Base-by-base conservation (phyloP, 495 filamentous ascomycete genomes). In the Penicillium malachiteum region DNA sequence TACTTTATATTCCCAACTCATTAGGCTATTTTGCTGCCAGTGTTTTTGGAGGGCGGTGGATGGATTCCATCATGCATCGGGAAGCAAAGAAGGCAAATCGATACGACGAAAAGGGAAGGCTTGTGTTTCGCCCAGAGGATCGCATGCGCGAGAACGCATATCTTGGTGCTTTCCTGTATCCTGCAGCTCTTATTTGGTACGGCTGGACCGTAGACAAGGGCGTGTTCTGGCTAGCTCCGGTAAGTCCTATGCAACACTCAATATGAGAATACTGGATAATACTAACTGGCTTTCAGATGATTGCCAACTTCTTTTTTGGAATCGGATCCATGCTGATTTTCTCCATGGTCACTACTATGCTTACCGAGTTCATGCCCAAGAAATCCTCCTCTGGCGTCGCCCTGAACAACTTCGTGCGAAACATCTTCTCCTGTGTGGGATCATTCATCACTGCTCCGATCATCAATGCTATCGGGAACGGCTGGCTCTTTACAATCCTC, bases 301-400 rank as follows among this genome's bases (percentile, higher is more conserved):
- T 94, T 32, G 88, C 89, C 5, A 94, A 91, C 54, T 92, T 96
- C 71, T 89, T 89, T 68, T 96, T 96, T 66, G 93, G 93, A 13
- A 66, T 91, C 40, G 91, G 91, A 5, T 86, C 80, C 44, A 97
- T 97, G 93, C 76, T 97, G 13, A 88, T 96, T 18, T 96, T 97
- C 70, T 78, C 81, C 30, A 81, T 85, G 52, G 78, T 81, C 0
- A 92, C 88, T 7, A 92, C 89, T 1, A 91, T 94, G 87, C 72
- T 92, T 54, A 92, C 89, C 0, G 93, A 97, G 66, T 96, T 97
- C 71, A 87, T 97, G 83, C 91, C 93, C 0, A 77, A 81, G 21
- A 79, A 81, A 43, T 86, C 87, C 7, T 87, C 83, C 10, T 77
- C 79, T 3, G 92, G 92, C 1, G 89, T 97, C 5, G 93, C 93